These are phyloP conservation scores for Thalassiosira sp. DNA, from an alignment of 352 stramenopile genomes.

Conservation along the genomic window DNA sequence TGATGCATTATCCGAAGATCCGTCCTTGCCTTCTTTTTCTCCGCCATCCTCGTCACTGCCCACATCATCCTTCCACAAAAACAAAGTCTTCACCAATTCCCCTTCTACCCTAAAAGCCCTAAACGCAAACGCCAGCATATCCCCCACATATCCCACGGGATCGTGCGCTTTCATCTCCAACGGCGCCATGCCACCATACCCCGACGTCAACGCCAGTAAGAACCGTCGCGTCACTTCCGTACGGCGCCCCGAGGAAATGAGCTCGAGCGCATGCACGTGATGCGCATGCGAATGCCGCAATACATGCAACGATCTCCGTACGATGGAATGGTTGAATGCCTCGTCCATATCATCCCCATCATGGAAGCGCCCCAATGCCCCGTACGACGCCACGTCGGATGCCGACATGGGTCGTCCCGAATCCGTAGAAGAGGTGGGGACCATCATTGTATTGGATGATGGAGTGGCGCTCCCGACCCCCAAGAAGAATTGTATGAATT, in stretches of 20 bases:
- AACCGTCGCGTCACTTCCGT: constrained; percentile 72
- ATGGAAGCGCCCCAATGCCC: constrained; percentile 27
- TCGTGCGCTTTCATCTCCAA: constrained; percentile 82
- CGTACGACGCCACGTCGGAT: constrained; percentile 6
- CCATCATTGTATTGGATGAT: constrained; percentile 20
- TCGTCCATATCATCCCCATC: constrained; percentile 71
- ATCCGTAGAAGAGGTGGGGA: constrained; percentile 43
- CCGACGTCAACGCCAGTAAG: constrained; percentile 74
- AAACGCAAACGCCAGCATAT: constrained; percentile 83
- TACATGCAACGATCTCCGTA: constrained; percentile 55
- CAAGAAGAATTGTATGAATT: constrained; percentile 67
- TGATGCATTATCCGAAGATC: not conserved
- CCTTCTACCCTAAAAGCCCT: constrained; percentile 69
- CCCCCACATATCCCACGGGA: constrained; percentile 75
- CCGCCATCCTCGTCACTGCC: constrained; percentile 2
- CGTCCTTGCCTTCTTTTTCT: constrained; percentile 7
- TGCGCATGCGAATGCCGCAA: constrained; percentile 71
- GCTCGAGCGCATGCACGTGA: constrained; percentile 70
- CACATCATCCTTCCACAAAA: constrained; percentile 33
- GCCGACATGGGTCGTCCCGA: not conserved
- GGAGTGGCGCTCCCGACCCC: constrained; percentile 28
- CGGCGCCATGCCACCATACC: constrained; percentile 65
- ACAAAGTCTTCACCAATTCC: constrained; percentile 64
- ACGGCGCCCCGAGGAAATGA: constrained; percentile 64
- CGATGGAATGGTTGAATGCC: constrained; percentile 62